phyloP scores from a whole-genome alignment of 306 rosid genomes.

The Citrullus mucosospermus region DNA sequence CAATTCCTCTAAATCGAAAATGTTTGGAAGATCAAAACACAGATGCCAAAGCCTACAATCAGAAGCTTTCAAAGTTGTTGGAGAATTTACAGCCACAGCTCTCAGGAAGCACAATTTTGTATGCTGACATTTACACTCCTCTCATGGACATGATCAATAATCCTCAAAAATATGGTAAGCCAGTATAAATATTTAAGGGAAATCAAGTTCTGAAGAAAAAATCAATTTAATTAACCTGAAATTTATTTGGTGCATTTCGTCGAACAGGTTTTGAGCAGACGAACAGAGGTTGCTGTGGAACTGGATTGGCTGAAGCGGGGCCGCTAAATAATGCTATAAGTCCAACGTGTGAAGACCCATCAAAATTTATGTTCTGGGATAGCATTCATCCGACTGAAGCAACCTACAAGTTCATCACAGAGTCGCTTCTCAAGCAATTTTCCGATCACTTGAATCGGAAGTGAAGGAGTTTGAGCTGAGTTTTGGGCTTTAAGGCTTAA shows the following conservation, averaged over 20 bases:
- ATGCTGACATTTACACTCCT: conserved; percentile 23
- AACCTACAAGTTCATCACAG: conserved; percentile 7
- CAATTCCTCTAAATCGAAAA: conserved; percentile 6
- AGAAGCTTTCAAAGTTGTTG: conserved; percentile 20
- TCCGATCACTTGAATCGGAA: no score
- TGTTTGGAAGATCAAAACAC: conserved; percentile 39
- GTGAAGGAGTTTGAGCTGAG: background rate
- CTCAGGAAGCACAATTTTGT: conserved; percentile 33
- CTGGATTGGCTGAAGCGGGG: conserved; percentile 20
- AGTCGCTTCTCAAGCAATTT: background rate
- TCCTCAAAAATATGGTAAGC: conserved; percentile 43
- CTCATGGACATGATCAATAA: conserved; percentile 29
- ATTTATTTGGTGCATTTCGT: background rate
- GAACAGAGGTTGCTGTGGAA: background rate
- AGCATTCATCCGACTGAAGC: conserved; percentile 40
- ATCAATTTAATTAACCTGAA: background rate
- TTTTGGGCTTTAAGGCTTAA: no score
- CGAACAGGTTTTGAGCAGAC: background rate
- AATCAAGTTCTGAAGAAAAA: background rate
- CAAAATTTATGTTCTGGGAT: conserved; percentile 50
- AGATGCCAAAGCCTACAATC: conserved; percentile 36
- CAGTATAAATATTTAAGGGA: no score
- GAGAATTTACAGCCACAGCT: conserved; percentile 17
- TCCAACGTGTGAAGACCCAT: conserved; percentile 18
- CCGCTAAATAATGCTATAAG: conserved; percentile 26